Evolutionary conservation across 345 rosid species (phyloP).

Genomic region (Sisymbrium irio): DNA sequence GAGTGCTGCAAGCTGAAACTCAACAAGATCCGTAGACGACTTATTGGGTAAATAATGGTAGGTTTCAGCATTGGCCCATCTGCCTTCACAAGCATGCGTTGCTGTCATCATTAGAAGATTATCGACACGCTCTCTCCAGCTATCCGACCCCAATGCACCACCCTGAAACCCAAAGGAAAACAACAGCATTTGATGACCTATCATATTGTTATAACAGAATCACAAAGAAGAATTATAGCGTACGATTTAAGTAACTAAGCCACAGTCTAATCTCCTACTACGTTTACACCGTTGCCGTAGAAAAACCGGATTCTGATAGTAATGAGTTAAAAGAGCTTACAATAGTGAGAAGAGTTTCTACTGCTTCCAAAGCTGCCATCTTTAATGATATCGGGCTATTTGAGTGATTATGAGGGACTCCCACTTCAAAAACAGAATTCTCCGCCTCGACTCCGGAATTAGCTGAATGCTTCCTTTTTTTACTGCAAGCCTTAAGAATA

Average conservation of each 20-base stretch:
- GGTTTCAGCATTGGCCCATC: constrained; percentile 49
- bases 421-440: constrained; percentile 38
- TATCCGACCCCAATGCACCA: constrained; percentile 60
- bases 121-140: constrained; percentile 69
- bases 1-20: constrained; percentile 73
- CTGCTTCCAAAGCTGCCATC: constrained; percentile 75
- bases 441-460: constrained; percentile 40
- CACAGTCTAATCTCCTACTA: neutral
- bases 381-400: constrained; percentile 47
- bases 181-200: neutral
- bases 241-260: neutral
- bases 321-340: constrained; percentile 42
- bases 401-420: constrained; percentile 32
- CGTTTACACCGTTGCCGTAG: neutral
- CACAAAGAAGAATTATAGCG: neutral
- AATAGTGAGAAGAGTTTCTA: constrained; percentile 71
- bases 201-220: neutral
- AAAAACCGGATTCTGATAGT: neutral
- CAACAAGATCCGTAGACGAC: constrained; percentile 37
- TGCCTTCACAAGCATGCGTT: constrained; percentile 49
- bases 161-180: constrained; percentile 45
- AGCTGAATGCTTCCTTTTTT: constrained; percentile 62
- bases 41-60: constrained; percentile 35
- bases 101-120: constrained; percentile 56
- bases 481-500: constrained; percentile 35